Evolutionary conservation across 2,329 filamentous ascomycete species (phyloP).

Genomic region (Microcera coccophila): DNA sequence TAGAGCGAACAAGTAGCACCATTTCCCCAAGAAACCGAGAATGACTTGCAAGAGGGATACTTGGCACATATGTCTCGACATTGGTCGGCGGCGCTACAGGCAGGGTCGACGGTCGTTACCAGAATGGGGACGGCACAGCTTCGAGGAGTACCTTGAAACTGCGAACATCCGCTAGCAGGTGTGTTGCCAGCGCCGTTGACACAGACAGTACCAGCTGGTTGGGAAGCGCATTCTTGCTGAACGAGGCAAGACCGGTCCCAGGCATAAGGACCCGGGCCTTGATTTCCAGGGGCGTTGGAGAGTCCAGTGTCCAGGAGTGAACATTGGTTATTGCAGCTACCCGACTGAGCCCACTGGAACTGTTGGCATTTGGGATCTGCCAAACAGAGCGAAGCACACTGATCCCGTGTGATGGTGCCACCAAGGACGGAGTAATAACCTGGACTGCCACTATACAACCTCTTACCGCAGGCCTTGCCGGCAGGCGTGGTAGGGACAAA

Average conservation of each 20-base stretch:
- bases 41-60: slow-evolving; percentile 21
- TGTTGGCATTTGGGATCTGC: slow-evolving; percentile 14
- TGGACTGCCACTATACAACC: slow-evolving; percentile 15
- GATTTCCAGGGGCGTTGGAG: neutral
- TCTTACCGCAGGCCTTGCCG: slow-evolving; percentile 13
- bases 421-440: slow-evolving; percentile 13
- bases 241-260: slow-evolving; percentile 19
- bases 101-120: slow-evolving; percentile 2
- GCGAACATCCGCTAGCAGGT: slow-evolving; percentile 11
- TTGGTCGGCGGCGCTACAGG: slow-evolving; percentile 12
- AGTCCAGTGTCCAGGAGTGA: slow-evolving; percentile 6
- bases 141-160: slow-evolving; percentile 13
- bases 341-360: slow-evolving; percentile 17
- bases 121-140: slow-evolving; percentile 18
- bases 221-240: slow-evolving; percentile 6
- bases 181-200: slow-evolving; percentile 19
- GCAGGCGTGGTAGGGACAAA: slow-evolving; percentile 9
- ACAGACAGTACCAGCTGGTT: slow-evolving; percentile 11
- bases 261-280: slow-evolving; percentile 1
- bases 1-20: too few species aligned
- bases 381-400: slow-evolving; percentile 19
- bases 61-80: slow-evolving; percentile 21
- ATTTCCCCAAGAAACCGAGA: slow-evolving; percentile 10
- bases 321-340: slow-evolving; percentile 16
- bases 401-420: slow-evolving; percentile 14